phyloP scores from a whole-genome alignment of 768 basidiomycete genomes.

The Solioccasus polychromus region DNA sequence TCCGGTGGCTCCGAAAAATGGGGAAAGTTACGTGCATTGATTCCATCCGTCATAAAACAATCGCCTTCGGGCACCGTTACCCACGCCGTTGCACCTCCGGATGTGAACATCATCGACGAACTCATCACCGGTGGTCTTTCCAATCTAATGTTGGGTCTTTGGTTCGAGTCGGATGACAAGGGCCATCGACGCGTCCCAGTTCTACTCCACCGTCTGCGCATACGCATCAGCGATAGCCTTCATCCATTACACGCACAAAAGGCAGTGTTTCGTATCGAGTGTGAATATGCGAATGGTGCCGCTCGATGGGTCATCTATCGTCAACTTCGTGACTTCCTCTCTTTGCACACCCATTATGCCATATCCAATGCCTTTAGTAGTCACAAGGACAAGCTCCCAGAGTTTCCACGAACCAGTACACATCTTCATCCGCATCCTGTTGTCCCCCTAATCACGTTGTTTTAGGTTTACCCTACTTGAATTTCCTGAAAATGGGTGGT shows the following conservation, averaged over 20 bases:
- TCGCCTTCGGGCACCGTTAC: conserved; percentile 33
- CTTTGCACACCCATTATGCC: conserved; percentile 85
- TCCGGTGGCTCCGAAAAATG: conserved; percentile 44
- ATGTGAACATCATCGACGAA: conserved; percentile 79
- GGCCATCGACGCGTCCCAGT: conserved; percentile 77
- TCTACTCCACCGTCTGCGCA: conserved; percentile 75
- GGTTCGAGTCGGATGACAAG: conserved; percentile 87
- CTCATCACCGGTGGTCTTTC: conserved; percentile 79
- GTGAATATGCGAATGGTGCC: conserved; percentile 93
- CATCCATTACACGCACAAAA: conserved; percentile 75
- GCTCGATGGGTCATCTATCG: conserved; percentile 95
- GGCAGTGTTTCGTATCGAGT: conserved; percentile 88
- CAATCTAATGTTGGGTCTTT: conserved; percentile 72
- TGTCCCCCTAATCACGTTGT: not conserved
- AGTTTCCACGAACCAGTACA: conserved; percentile 84
- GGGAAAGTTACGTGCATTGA: conserved; percentile 61
- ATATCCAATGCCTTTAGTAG: conserved; percentile 78
- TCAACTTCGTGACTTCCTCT: conserved; percentile 87
- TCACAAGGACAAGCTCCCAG: conserved; percentile 75
- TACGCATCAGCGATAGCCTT: conserved; percentile 82
- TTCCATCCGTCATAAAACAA: conserved; percentile 52
- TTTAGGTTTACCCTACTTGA: conserved; percentile 85
- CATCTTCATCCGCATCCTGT: conserved; percentile 1
- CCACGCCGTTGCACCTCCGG: conserved; percentile 47
- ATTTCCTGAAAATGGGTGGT: conserved; percentile 70